These are phyloP conservation scores for Fusarium tanahbumbuense DNA, from an alignment of 2,329 filamentous ascomycete genomes.

Conservation along the genomic window DNA sequence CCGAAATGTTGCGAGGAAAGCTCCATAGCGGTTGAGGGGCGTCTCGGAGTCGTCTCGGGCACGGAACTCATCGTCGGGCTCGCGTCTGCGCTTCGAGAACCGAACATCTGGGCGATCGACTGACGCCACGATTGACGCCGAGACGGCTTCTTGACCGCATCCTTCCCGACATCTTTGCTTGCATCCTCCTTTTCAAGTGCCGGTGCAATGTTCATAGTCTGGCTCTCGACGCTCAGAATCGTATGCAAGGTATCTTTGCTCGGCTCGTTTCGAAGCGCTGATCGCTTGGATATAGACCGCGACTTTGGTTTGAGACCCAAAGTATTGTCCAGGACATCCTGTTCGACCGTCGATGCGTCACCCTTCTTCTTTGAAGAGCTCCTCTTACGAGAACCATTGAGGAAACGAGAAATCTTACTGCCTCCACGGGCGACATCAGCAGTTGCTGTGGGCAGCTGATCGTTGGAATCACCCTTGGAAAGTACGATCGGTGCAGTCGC, in stretches of 20 bases:
- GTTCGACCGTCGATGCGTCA: constrained; percentile 12
- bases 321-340: constrained; percentile 49
- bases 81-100: constrained; percentile 26
- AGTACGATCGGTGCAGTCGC: constrained; percentile 18
- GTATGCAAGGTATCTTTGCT: constrained; percentile 63
- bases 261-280: constrained; percentile 53
- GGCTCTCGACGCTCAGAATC: constrained; percentile 62
- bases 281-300: constrained; percentile 52
- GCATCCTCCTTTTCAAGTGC: constrained; percentile 14
- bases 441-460: not conserved
- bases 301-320: constrained; percentile 22
- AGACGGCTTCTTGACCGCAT: constrained; percentile 20
- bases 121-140: constrained; percentile 35
- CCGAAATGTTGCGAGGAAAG: not conserved
- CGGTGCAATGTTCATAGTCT: constrained; percentile 24
- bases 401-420: constrained; percentile 34
- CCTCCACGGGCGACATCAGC: constrained; percentile 1
- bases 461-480: constrained; percentile 2
- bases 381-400: constrained; percentile 36
- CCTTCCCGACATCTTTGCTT: not conserved
- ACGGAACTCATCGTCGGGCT: constrained; percentile 14
- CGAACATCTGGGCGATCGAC: constrained; percentile 34
- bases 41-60: constrained; percentile 5
- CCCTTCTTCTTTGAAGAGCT: constrained; percentile 38
- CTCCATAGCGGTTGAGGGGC: constrained; percentile 26